Base-by-base conservation (phyloP, 2,329 filamentous ascomycete genomes). In the Massarina eburnea region DNA sequence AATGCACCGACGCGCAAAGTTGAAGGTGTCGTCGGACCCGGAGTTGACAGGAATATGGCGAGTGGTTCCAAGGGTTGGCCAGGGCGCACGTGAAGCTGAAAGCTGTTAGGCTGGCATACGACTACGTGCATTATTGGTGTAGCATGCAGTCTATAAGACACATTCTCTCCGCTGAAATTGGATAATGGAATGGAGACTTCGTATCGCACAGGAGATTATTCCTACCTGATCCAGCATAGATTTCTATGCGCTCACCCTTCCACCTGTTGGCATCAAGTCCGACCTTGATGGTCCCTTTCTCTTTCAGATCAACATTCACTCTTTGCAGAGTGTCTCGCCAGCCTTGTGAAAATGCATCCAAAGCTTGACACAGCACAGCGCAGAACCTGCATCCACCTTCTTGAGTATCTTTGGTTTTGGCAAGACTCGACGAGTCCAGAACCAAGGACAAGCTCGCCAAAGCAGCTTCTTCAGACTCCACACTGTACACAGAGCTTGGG, bases 1-100 rank as follows among this genome's bases (percentile, higher is more conserved):
- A 36, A 68, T 63, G 39, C 63, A 62, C 15, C 58, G 56, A 17
- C 62, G 54, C 8, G 63, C 64, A 43, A 68, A 67, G 32, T 60
- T 51, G 48, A 67, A 66, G 1, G 62, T 64, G 9, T 64, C 62
- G 38, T 66, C 64, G 12, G 64, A 67, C 9, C 64, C 64, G 19
- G 64, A 55, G 34, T 63, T 54, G n/a, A 46, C 26, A 19, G 62
- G 62, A 21, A 67, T 63, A 14, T 57, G 58, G 43, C 59, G 59
- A 14, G 62, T 60, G 12, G 49, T 52, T 12, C 64, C 63, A 8
- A 67, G 54, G 8, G 59, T 63, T 22, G 62, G 55, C 65, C 62
- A 67, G 8, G 63, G 62, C 18, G 59, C 41, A 8, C 60, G 57
- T n/a, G 57, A 55, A 41, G 55, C 64, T 67, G 22, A 2, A 26